These are phyloP conservation scores for Lachancea mirantina DNA, from an alignment of 805 yeast species.

Conservation along the genomic window DNA sequence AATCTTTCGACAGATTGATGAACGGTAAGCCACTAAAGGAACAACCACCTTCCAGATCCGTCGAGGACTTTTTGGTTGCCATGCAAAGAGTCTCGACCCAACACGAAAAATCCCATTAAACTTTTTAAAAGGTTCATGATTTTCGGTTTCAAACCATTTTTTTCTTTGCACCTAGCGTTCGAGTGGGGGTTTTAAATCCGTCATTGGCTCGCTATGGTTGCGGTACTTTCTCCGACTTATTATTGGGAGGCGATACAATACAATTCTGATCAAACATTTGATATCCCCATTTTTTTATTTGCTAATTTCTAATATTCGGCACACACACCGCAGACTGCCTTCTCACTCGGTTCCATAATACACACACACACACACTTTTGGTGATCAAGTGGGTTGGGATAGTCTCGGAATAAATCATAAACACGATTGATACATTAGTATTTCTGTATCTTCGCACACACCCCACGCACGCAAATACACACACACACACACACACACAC, in stretches of 20 bases:
- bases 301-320: slow-evolving; percentile 16
- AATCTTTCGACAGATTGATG: slow-evolving; percentile 73
- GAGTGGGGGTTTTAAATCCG: background rate
- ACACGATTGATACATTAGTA: slow-evolving; percentile 1
- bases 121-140: slow-evolving; percentile 2
- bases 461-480: slow-evolving; percentile 6
- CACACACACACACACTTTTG: slow-evolving; percentile 4
- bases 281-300: slow-evolving; percentile 15
- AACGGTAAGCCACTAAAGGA: slow-evolving; percentile 68
- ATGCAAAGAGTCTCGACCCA: slow-evolving; percentile 87
- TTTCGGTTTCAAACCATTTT: background rate
- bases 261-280: slow-evolving; percentile 15
- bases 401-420: background rate
- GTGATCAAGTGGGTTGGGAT: background rate
- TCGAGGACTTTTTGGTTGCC: slow-evolving; percentile 78
- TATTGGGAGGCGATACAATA: slow-evolving; percentile 8
- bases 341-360: slow-evolving; percentile 1
- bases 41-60: slow-evolving; percentile 52
- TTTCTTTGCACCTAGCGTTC: background rate
- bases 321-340: slow-evolving; percentile 9
- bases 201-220: background rate
- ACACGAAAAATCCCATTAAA: slow-evolving; percentile 71
- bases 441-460: slow-evolving; percentile 11
- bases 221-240: background rate
- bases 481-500: slow-evolving; percentile 1